Base-by-base conservation (phyloP, 2,329 filamentous ascomycete species). In the Fusarium secorum region DNA sequence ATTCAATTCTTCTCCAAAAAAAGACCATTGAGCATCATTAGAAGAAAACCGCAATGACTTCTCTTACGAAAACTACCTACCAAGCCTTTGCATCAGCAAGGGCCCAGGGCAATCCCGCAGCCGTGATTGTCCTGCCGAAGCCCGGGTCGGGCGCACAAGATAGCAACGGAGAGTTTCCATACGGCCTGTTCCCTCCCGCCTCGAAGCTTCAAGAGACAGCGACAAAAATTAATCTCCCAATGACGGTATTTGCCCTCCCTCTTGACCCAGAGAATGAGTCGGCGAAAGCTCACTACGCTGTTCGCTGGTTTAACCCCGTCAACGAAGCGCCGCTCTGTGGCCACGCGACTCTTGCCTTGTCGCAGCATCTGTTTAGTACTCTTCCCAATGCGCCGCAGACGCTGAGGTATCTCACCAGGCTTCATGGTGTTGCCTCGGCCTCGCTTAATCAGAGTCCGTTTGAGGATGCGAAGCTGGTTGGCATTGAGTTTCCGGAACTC, bases 221-320 rank as follows among this genome's bases (percentile, higher is more conserved):
- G 0, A 60, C 8, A 0, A 35, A 1, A 0, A 20, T 66, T 0
- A 11, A 17, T 0, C 36, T 38, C 0, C 64, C 64, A 0, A 66
- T 66, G 64, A 66, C 36, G 0, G 62, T 41, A 5, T 66, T 38
- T 0, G 62, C 28, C 0, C 39, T 60, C 1, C 64, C 64, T 3
- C 62, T 66, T 0, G 44, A 28, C 3, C 24, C 22, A 1, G 44
- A 42, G 5, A 48, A 30, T 4, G 30, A 53, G 10, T 36, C 53
- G 1, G n/a, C 63, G 3, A 42, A 66, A 10, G 26, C 49, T 17
- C 42, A 64, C 18, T 66, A 66, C 3, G 62, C 62, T 0, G 64
- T 66, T 4, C 64, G 64, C 0, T 66, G 64, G 64, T 66, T 66
- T 30, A 66, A 66, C 24, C 24, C 56, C 20, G 24, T 32, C 5